Conservation (phyloP, 2,329 filamentous ascomycete genomes). For the Gliomastix tumulicola region DNA sequence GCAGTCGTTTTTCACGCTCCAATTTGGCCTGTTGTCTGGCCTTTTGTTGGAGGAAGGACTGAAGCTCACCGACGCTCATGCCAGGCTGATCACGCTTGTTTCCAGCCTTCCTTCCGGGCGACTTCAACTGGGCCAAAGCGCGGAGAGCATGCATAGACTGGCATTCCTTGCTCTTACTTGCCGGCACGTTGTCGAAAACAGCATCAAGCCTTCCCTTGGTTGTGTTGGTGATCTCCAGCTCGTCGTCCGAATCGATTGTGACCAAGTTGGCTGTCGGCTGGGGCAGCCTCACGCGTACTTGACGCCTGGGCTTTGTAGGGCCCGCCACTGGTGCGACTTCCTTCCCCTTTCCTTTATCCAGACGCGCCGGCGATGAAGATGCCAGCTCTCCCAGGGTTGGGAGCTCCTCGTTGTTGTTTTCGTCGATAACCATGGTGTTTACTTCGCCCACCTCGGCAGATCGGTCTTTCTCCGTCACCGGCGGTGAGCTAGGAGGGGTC, state of each 20-base stretch:
- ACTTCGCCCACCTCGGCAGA: background rate
- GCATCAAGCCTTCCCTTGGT: slow-evolving; percentile 45
- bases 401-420: slow-evolving; percentile 24
- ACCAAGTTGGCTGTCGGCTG: slow-evolving; percentile 26
- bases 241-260: slow-evolving; percentile 44
- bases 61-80: slow-evolving; percentile 65
- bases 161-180: slow-evolving; percentile 54
- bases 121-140: slow-evolving; percentile 65
- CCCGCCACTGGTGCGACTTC: slow-evolving; percentile 19
- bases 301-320: slow-evolving; percentile 30
- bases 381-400: slow-evolving; percentile 28
- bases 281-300: slow-evolving; percentile 44
- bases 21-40: slow-evolving; percentile 73
- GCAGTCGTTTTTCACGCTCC: slow-evolving; percentile 71
- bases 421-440: slow-evolving; percentile 4
- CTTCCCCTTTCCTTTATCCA: slow-evolving; percentile 57
- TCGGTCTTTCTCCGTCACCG: slow-evolving; percentile 23
- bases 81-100: slow-evolving; percentile 36
- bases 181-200: slow-evolving; percentile 66
- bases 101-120: slow-evolving; percentile 47
- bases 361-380: slow-evolving; percentile 17
- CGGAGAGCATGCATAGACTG: slow-evolving; percentile 62
- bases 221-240: slow-evolving; percentile 54
- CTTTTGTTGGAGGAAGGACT: slow-evolving; percentile 59
- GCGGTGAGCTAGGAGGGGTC: slow-evolving; percentile 69